Evolutionary conservation across 176 grass and related monocot genomes (phyloP).

Genomic region (Aegilops longissima): DNA sequence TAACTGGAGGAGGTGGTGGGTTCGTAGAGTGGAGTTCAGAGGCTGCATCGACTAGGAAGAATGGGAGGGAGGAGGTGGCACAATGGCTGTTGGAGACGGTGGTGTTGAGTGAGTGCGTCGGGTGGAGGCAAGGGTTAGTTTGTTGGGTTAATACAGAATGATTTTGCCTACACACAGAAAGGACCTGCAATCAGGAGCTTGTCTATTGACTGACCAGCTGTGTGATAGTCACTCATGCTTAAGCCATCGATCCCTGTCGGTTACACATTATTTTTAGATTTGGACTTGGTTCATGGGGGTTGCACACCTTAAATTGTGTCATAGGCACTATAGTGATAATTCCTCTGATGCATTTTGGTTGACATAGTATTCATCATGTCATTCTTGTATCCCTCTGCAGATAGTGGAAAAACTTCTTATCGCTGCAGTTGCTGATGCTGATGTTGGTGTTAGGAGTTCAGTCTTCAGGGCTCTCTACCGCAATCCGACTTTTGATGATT

Average conservation of each 20-base stretch:
- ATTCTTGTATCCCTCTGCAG: conserved; percentile 52
- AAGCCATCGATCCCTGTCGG: not conserved
- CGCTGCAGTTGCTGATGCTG: conserved; percentile 89
- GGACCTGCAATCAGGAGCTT: not conserved
- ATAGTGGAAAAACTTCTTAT: conserved; percentile 96
- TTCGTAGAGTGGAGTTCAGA: not conserved
- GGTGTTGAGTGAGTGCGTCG: not conserved
- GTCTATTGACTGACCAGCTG: not conserved
- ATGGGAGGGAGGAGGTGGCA: not conserved
- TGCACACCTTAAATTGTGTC: not conserved
- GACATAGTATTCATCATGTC: conserved; percentile 7
- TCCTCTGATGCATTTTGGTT: conserved; percentile 2
- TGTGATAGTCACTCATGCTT: not conserved
- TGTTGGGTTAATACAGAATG: not conserved
- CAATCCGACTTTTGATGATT: conserved; percentile 85
- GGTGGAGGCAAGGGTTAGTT: conserved; percentile 1
- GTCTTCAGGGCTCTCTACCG: conserved; percentile 68
- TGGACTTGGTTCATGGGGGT: not conserved
- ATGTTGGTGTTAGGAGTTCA: conserved; percentile 87
- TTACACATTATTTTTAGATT: conserved; percentile 2
- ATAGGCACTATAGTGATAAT: not conserved
- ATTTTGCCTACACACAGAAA: not conserved
- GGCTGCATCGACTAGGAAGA: not conserved
- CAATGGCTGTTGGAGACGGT: not conserved
- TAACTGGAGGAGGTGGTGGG: not conserved